Conservation (phyloP, 2,329 filamentous ascomycete genomes). For the Emericellopsis atlantica region DNA sequence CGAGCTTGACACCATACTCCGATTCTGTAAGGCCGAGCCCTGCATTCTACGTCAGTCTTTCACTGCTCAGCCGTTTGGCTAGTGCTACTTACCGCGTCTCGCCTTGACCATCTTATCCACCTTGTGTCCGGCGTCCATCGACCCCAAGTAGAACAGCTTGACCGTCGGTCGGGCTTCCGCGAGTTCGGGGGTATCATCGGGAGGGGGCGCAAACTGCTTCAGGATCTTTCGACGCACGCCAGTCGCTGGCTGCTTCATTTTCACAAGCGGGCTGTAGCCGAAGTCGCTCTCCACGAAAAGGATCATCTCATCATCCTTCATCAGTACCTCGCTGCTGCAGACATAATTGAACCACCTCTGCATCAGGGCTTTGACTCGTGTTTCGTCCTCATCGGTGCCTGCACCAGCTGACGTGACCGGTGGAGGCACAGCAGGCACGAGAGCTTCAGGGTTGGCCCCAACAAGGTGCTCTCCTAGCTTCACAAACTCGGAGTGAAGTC, state of each 20-base stretch:
- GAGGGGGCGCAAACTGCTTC: conserved; percentile 95
- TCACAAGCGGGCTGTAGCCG: conserved; percentile 89
- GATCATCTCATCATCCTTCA: conserved; percentile 92
- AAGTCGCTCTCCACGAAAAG: conserved; percentile 99
- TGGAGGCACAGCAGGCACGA: conserved; percentile 91
- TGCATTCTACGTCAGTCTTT: conserved; percentile 22
- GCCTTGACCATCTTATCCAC: conserved; percentile 89
- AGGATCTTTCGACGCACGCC: conserved; percentile 89
- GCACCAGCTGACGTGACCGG: conserved; percentile 87
- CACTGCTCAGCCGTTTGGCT: neutral
- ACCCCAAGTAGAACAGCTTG: conserved; percentile 88
- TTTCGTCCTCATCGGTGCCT: conserved; percentile 92
- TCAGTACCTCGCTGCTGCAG: conserved; percentile 82
- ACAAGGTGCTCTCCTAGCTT: conserved; percentile 95
- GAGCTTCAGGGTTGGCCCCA: conserved; percentile 90
- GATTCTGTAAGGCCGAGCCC: conserved; percentile 85
- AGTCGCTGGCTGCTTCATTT: conserved; percentile 93
- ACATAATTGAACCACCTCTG: conserved; percentile 94
- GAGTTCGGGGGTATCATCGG: conserved; percentile 92
- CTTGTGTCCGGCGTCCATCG: conserved; percentile 96
- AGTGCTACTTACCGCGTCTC: conserved; percentile 54
- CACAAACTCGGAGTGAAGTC: conserved; percentile 87
- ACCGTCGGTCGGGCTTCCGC: conserved; percentile 81
- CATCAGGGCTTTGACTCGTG: conserved; percentile 74
- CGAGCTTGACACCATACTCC: conserved; percentile 84